These are phyloP conservation scores for Pseudohalonectria lignicola DNA, from an alignment of 2,329 filamentous ascomycete genomes.

Conservation along the genomic window DNA sequence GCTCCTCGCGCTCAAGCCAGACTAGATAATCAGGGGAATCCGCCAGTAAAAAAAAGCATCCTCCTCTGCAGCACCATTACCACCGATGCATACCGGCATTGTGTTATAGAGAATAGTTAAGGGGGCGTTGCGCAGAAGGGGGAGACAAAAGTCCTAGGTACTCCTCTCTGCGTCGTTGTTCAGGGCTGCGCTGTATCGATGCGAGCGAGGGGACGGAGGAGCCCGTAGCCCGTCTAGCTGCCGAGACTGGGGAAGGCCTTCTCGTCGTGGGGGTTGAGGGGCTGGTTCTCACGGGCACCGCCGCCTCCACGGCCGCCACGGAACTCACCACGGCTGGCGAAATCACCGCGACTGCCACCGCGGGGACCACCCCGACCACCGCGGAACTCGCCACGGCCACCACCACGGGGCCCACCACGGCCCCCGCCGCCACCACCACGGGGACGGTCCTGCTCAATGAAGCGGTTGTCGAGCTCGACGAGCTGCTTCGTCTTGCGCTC, in stretches of 20 bases:
- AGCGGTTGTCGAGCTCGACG: constrained; percentile 80
- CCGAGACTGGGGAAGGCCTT: constrained; percentile 51
- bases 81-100: no score
- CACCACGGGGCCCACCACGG: constrained; percentile 37
- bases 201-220: no score
- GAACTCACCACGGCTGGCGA: constrained; percentile 31
- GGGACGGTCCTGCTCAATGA: constrained; percentile 57
- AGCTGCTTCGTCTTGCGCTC: constrained; percentile 87
- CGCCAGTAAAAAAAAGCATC: no score
- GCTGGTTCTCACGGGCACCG: constrained; percentile 22
- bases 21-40: no score
- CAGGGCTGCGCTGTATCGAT: no score
- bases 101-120: no score
- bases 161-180: no score
- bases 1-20: no score
- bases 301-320: constrained; percentile 18
- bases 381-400: constrained; percentile 31
- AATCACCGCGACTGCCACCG: constrained; percentile 33
- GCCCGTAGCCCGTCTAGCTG: no score
- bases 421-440: constrained; percentile 39
- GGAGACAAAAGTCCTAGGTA: no score
- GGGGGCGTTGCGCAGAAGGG: no score
- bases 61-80: no score
- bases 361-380: constrained; percentile 39
- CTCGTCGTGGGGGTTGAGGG: constrained; percentile 48